These are phyloP conservation scores for Penicillium antarcticum DNA, from an alignment of 495 filamentous ascomycete genomes.

Conservation along the genomic window DNA sequence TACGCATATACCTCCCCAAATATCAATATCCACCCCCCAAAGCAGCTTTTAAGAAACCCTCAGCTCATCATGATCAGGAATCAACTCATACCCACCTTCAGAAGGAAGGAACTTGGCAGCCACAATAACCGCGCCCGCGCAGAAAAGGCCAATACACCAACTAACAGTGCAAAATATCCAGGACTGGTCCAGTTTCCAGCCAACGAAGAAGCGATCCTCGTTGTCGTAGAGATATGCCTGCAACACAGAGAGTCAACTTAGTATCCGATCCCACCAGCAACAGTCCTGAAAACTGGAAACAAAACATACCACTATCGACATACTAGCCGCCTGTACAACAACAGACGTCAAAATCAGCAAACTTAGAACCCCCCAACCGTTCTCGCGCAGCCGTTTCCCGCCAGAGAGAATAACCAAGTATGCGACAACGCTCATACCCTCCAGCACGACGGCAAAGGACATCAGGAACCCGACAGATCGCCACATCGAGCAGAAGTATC, in stretches of 20 bases:
- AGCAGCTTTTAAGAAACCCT: slow-evolving; percentile 5
- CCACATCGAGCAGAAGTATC: slow-evolving; percentile 91
- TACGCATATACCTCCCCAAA: not conserved
- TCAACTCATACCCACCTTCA: slow-evolving; percentile 83
- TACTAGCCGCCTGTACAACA: slow-evolving; percentile 60
- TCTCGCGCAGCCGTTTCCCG: slow-evolving; percentile 69
- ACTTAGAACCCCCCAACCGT: slow-evolving; percentile 73
- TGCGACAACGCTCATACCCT: slow-evolving; percentile 70
- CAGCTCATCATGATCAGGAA: slow-evolving; percentile 44
- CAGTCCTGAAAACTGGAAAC: not conserved
- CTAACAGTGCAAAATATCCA: slow-evolving; percentile 76
- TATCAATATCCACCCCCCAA: not conserved
- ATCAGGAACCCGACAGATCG: slow-evolving; percentile 81
- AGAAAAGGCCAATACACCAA: slow-evolving; percentile 62
- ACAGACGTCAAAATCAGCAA: slow-evolving; percentile 59
- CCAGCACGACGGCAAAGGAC: slow-evolving; percentile 71
- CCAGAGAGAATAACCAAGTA: slow-evolving; percentile 73
- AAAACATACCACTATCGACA: slow-evolving; percentile 74
- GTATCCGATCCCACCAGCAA: not conserved
- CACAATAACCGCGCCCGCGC: slow-evolving; percentile 57
- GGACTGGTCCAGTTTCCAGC: slow-evolving; percentile 76
- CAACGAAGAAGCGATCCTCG: slow-evolving; percentile 80
- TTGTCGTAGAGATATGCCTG: slow-evolving; percentile 81
- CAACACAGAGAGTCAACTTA: not conserved
- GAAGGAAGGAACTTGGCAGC: slow-evolving; percentile 66